Percentiles rank a stretch among this genome's conserved stretches.
Evolutionary conservation across 2,329 filamentous ascomycete species (phyloP).

Genomic region (Aspergillus sp.): DNA sequence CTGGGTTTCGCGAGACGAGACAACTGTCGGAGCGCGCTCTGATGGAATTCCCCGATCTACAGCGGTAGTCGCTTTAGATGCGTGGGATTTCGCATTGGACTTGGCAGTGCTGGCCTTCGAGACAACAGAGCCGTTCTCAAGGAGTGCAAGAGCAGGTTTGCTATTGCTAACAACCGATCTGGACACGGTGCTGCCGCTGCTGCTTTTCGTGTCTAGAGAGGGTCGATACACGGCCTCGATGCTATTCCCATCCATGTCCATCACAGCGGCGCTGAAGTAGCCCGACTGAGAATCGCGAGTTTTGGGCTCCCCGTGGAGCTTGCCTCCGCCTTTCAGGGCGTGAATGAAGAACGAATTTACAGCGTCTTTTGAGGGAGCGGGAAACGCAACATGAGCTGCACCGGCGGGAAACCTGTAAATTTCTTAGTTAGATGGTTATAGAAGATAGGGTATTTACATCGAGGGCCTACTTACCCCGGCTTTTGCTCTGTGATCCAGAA

Average conservation of each 20-base stretch:
- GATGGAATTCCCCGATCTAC: slow-evolving; percentile 22
- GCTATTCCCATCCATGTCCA: slow-evolving; percentile 80
- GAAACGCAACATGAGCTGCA: slow-evolving; percentile 65
- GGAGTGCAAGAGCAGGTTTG: slow-evolving; percentile 34
- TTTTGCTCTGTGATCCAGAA: slow-evolving; percentile 65
- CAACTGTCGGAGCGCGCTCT: slow-evolving; percentile 15
- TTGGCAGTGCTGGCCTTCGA: slow-evolving; percentile 33
- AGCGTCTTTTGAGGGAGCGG: slow-evolving; percentile 63
- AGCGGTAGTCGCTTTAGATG: slow-evolving; percentile 28
- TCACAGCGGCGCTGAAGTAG: slow-evolving; percentile 64
- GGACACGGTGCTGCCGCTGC: slow-evolving; percentile 18
- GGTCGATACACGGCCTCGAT: slow-evolving; percentile 71
- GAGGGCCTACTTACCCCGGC: slow-evolving; percentile 48
- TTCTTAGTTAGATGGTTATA: slow-evolving; percentile 16
- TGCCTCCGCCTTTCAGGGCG: slow-evolving; percentile 65
- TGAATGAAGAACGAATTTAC: slow-evolving; percentile 72
- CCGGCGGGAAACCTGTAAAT: slow-evolving; percentile 48
- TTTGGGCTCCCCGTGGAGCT: slow-evolving; percentile 58
- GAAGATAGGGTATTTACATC: background rate
- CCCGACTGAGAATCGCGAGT: slow-evolving; percentile 53
- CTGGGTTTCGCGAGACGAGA: slow-evolving; percentile 23
- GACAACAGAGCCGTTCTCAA: slow-evolving; percentile 40
- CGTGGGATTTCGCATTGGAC: slow-evolving; percentile 28
- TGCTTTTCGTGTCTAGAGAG: slow-evolving; percentile 24
- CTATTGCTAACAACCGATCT: slow-evolving; percentile 28